Base-by-base conservation (phyloP, 805 yeast genomes). In the Allodekkera sacchari region DNA sequence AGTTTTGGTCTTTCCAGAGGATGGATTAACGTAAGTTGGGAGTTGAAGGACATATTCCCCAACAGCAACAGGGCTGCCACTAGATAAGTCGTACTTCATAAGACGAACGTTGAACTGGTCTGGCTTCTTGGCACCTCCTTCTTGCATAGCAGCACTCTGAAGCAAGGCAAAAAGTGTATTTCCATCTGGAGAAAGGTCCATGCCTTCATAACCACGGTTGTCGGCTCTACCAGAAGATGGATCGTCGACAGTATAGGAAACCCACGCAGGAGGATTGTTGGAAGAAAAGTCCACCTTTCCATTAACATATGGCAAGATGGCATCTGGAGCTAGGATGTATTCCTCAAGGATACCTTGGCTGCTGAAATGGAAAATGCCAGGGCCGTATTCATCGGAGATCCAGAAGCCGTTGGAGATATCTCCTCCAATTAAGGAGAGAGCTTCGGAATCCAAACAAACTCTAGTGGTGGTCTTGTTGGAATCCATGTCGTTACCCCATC, bases 371-470 rank as follows among this genome's bases (percentile, higher is more conserved):
- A 43, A 48, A 18, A 51, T 28, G 18, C 46, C 45, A n/a, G 59
- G 59, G 5, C 59, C 59, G 31, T 54, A 54, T 32, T 53, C 59
- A 36, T 54, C 59, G 27, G 52, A 35, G 28, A 54, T 45, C 58
- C 58, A 52, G 36, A 54, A 54, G 2, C 59, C 59, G 25, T 53
- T 51, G 19, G 32, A 24, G 25, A 53, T 45, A 27, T 48, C 51
- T 28, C 57, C 58, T 18, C 40, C 39, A 31, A 54, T 36, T 7
- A 54, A 38, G 20, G 46, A 38, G 18, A 54, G 23, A 13, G 52
- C 43, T 36, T 54, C 58, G 6, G 58, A 41, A 33, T 54, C 59
- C 19, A 54, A 33, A 22, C 55, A 51, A 6, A 53, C 46, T n/a
- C 47, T 35, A 7, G 55, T 49, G 5, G 53, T 45, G 7, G 45